phyloP scores from a whole-genome alignment of 805 yeast genomes.

The Zygotorulaspora sp. region DNA sequence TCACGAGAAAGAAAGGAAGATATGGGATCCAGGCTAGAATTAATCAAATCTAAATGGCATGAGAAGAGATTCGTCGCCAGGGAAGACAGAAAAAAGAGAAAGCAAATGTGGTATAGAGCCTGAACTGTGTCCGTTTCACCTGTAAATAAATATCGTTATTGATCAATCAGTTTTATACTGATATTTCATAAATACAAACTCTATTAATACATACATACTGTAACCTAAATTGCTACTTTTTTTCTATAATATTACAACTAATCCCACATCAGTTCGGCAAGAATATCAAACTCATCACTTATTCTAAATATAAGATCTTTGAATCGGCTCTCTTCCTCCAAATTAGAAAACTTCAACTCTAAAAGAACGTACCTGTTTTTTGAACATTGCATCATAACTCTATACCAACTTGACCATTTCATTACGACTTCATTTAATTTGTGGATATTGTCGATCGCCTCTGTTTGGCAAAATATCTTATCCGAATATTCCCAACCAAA shows the following conservation, averaged over 20 bases:
- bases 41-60: constrained; percentile 48
- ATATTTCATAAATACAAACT: constrained; percentile 1
- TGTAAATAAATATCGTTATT: constrained; percentile 15
- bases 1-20: constrained; percentile 39
- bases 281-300: constrained; percentile 29
- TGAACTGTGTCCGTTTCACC: constrained; percentile 5
- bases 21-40: constrained; percentile 44
- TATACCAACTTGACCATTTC: constrained; percentile 14
- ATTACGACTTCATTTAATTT: constrained; percentile 18
- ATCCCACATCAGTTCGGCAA: constrained; percentile 26
- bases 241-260: not conserved
- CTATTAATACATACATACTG: constrained; percentile 6
- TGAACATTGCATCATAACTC: constrained; percentile 21
- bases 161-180: no score
- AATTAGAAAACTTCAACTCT: constrained; percentile 19
- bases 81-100: constrained; percentile 55
- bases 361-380: constrained; percentile 18
- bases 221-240: constrained; percentile 4
- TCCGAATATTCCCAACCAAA: constrained; percentile 17
- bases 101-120: constrained; percentile 57
- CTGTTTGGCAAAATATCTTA: constrained; percentile 21
- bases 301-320: constrained; percentile 28
- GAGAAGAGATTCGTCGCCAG: constrained; percentile 46
- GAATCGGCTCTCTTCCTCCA: constrained; percentile 18
- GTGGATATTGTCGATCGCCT: constrained; percentile 17